These are phyloP conservation scores for Falciphora oryzae DNA, from an alignment of 2,329 filamentous ascomycete genomes.

Conservation along the genomic window DNA sequence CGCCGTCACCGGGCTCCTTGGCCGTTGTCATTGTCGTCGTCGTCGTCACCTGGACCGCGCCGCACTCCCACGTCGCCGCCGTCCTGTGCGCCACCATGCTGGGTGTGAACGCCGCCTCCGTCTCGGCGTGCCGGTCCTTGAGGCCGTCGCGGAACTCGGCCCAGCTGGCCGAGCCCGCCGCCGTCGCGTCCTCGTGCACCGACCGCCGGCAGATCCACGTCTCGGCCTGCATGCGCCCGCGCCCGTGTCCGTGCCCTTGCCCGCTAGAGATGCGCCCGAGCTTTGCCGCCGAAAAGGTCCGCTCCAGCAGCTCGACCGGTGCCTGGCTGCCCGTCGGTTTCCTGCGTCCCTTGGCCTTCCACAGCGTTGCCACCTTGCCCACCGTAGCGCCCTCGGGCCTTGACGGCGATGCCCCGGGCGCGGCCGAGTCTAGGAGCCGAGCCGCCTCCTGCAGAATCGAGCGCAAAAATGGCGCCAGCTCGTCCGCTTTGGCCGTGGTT, in stretches of 20 bases:
- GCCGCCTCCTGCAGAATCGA: conserved; percentile 52
- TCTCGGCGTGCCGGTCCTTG: conserved; percentile 49
- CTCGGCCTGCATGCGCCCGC: conserved; percentile 31
- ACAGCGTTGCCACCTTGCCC: conserved; percentile 18
- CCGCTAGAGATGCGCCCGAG: conserved; percentile 2
- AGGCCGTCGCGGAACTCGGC: conserved; percentile 57
- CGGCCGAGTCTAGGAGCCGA: conserved; percentile 50
- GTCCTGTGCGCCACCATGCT: conserved; percentile 33
- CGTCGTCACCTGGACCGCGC: conserved; percentile 14
- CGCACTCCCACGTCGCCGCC: conserved; percentile 28
- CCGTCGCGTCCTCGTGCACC: conserved; percentile 48
- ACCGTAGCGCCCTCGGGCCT: background rate
- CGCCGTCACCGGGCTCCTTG: conserved; percentile 24
- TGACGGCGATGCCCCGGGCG: conserved; percentile 28
- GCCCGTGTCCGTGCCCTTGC: conserved; percentile 17
- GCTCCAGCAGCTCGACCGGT: conserved; percentile 44
- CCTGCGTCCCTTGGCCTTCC: conserved; percentile 38
- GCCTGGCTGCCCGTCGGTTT: conserved; percentile 13
- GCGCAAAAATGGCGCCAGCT: conserved; percentile 45
- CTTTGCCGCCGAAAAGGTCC: conserved; percentile 41
- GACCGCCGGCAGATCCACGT: conserved; percentile 61
- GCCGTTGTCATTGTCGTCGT: conserved; percentile 26
- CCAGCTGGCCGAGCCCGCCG: conserved; percentile 52
- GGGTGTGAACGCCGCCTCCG: conserved; percentile 55
- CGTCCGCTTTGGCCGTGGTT: conserved; percentile 30